Conservation (phyloP, 805 yeast genomes). For the Tetrapisispora phaffii region DNA sequence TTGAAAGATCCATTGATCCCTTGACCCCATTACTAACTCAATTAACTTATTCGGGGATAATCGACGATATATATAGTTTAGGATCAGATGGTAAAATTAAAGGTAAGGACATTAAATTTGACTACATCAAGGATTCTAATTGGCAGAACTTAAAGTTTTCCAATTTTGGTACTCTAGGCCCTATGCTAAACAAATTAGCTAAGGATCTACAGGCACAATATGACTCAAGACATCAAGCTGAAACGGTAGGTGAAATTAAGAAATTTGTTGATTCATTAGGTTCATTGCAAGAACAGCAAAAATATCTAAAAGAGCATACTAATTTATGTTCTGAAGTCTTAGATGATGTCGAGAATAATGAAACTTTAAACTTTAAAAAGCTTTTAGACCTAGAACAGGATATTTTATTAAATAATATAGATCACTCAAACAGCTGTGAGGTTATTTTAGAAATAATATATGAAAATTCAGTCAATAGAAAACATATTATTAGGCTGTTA, state of each 20-base stretch:
- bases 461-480: slow-evolving; percentile 31
- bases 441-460: slow-evolving; percentile 43
- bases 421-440: slow-evolving; percentile 29
- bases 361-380: slow-evolving; percentile 30
- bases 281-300: slow-evolving; percentile 56
- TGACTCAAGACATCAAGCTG: slow-evolving; percentile 47
- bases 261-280: slow-evolving; percentile 62
- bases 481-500: slow-evolving; percentile 42
- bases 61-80: slow-evolving; percentile 60
- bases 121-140: slow-evolving; percentile 21
- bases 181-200: slow-evolving; percentile 59
- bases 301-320: slow-evolving; percentile 62
- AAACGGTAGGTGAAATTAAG: slow-evolving; percentile 56
- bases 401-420: slow-evolving; percentile 44
- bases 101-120: slow-evolving; percentile 15
- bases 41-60: slow-evolving; percentile 69
- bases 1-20: slow-evolving; percentile 72
- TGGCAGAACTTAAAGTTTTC: slow-evolving; percentile 43
- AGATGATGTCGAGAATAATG: slow-evolving; percentile 31
- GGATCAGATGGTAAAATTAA: slow-evolving; percentile 31
- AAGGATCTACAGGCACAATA: slow-evolving; percentile 58
- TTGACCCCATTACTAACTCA: slow-evolving; percentile 66
- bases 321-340: slow-evolving; percentile 58
- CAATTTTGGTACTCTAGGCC: slow-evolving; percentile 76
- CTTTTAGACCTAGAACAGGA: slow-evolving; percentile 61